phyloP scores from a whole-genome alignment of 2,329 filamentous ascomycete species.

The Diaporthe ilicicola region DNA sequence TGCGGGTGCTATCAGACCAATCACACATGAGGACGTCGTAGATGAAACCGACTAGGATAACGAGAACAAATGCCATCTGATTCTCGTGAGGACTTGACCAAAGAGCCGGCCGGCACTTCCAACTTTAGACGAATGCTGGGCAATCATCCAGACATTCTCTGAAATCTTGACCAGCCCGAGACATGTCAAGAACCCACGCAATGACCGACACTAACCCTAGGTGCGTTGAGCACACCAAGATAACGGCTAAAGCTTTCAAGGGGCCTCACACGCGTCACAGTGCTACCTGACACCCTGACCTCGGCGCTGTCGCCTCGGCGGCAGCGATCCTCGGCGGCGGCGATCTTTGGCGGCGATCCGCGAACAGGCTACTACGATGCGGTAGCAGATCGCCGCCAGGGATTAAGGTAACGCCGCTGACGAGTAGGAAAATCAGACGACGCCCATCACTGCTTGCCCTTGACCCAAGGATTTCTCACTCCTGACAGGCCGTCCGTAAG shows the following conservation, averaged over 20 bases:
- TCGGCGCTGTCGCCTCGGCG: not conserved
- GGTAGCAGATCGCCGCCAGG: conserved; percentile 5
- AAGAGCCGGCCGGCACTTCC: not conserved
- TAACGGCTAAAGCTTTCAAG: not conserved
- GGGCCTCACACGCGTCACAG: not conserved
- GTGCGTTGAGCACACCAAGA: not conserved
- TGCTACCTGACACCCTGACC: not conserved
- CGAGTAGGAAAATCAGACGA: conserved; percentile 6
- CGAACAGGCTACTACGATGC: not conserved
- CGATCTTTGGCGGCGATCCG: conserved; percentile 5
- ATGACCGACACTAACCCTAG: not conserved
- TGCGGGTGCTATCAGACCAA: not conserved
- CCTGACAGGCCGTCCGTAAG: not conserved
- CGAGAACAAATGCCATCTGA: not conserved
- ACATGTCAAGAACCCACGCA: not conserved
- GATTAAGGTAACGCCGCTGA: not conserved
- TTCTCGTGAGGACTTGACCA: not conserved
- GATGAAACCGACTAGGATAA: not conserved
- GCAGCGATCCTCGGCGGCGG: not conserved
- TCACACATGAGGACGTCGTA: not conserved
- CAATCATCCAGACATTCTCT: not conserved
- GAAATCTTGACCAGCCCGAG: not conserved
- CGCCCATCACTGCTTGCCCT: not conserved
- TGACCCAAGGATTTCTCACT: not conserved
- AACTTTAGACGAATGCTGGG: not conserved